phyloP scores from a whole-genome alignment of 257 asterid genomes.

The Jacaranda mimosifolia region DNA sequence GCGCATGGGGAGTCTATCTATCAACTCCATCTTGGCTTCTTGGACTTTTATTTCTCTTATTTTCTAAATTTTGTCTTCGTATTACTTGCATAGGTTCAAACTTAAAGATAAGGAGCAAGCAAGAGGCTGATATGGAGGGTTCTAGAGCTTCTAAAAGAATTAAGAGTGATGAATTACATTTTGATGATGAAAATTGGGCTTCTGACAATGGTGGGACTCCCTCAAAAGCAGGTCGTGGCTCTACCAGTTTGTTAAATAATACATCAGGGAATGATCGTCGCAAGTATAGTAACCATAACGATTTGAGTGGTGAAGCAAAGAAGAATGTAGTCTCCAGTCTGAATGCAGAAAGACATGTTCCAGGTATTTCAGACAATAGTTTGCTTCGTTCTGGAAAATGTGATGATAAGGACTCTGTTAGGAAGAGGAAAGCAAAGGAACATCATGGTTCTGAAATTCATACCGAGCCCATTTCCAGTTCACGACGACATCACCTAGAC shows the following conservation, averaged over 20 bases:
- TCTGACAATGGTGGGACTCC: constrained; percentile 63
- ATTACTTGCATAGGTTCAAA: constrained; percentile 51
- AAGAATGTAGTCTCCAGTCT: constrained; percentile 42
- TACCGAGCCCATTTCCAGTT: constrained; percentile 41
- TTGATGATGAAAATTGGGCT: constrained; percentile 63
- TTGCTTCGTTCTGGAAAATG: constrained; percentile 47
- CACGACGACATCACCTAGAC: constrained; percentile 48
- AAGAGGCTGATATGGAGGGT: constrained; percentile 64
- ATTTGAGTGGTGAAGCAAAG: constrained; percentile 50
- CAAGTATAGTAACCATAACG: constrained; percentile 51
- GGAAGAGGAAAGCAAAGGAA: constrained; percentile 71
- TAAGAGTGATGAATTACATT: constrained; percentile 58
- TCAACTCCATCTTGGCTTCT: constrained; percentile 29
- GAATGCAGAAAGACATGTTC: constrained; percentile 49
- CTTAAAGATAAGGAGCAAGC: constrained; percentile 61
- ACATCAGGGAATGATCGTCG: constrained; percentile 53
- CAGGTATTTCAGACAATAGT: constrained; percentile 56
- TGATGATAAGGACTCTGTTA: constrained; percentile 55
- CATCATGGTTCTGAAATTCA: constrained; percentile 43
- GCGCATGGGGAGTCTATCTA: constrained; percentile 17
- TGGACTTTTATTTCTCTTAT: constrained; percentile 22
- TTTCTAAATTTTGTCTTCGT: constrained; percentile 14
- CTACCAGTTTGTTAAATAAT: constrained; percentile 58
- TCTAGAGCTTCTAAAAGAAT: constrained; percentile 72
- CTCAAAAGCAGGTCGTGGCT: constrained; percentile 62